Percentiles rank a stretch among this genome's conserved stretches.
phyloP scores from a whole-genome alignment of 139 green algal species.

The Penium margaritaceum region DNA sequence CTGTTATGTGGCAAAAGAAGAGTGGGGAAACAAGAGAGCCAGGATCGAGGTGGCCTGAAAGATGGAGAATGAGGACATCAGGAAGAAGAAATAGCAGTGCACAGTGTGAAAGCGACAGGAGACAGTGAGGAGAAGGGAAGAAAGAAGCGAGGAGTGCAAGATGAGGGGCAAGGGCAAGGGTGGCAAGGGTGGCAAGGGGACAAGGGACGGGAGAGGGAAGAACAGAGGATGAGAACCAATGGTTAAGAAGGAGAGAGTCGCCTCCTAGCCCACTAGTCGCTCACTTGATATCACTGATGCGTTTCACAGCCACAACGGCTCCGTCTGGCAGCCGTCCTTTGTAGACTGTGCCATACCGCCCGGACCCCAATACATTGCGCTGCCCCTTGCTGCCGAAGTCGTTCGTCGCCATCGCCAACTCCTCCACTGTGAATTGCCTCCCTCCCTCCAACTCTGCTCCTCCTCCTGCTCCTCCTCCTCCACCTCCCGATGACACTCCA shows the following conservation, averaged over 20 bases:
- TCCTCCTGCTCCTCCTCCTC: background rate
- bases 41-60: no score
- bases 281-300: slow-evolving; percentile 16
- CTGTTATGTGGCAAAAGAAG: no score
- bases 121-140: no score
- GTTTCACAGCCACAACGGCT: slow-evolving; percentile 18
- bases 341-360: slow-evolving; percentile 33
- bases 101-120: no score
- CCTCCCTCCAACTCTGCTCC: background rate
- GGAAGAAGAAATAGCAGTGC: no score
- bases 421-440: slow-evolving; percentile 12
- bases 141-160: no score
- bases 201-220: background rate
- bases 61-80: no score
- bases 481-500: no score
- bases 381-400: slow-evolving; percentile 20
- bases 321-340: slow-evolving; percentile 28
- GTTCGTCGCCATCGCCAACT: slow-evolving; percentile 28
- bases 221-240: no score
- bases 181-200: background rate
- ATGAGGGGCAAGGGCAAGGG: no score
- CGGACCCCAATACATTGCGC: slow-evolving; percentile 27
- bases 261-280: background rate
- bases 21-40: no score
- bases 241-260: background rate